Evolutionary conservation across 2,329 filamentous ascomycete genomes (phyloP), one percentile per base, ranked within the genome.

Genomic region (Chaetomium strumarium): DNA sequence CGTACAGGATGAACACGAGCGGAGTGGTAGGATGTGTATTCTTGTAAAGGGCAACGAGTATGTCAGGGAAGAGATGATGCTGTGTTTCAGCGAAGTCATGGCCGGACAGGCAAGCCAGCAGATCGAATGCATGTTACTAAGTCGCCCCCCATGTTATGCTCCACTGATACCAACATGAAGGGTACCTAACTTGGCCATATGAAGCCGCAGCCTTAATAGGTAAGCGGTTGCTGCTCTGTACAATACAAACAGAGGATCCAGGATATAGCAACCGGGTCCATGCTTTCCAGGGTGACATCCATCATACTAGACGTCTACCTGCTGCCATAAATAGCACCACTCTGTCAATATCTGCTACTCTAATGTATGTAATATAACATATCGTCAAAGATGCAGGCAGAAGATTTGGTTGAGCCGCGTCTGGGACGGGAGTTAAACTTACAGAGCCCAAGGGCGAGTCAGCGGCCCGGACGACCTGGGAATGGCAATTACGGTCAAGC

Each of bases 311-410:
- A 47, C 43, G 48, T 51, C 51, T 24, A 39, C 7, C 24, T 7
- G 46, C n/a, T 58, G 49, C 54, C 52, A 57, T 56, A 58, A 58
- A 58, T 58, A 58, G 56, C 46, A 53, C 17, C 51, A 31, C 5
- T 17, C 12, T 46, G 37, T 39, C 46, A 41, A 49, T 11, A 14
- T 7, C 16, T 38, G 20, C 51, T 43, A 53, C 53, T 24, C 14
- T 48, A 50, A 50, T 36, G 45, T 55, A 57, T 53, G 52, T 52
- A 55, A 57, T 54, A n/a, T n/a, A n/a, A n/a, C 52, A 52, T 12
- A 59, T 37, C 34, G 39, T 31, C n/a, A 19, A 12, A 13, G 36
- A 44, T 9, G 33, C 37, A 48, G 14, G 16, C 33, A 31, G 29
- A 37, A 33, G 43, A 36, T 34, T 34, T 49, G 40, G 42, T 13